Percentiles rank a stretch among this genome's conserved stretches.
These are phyloP conservation scores for Exophiala sp. DNA, from an alignment of 2,329 filamentous ascomycete genomes.

Conservation along the genomic window DNA sequence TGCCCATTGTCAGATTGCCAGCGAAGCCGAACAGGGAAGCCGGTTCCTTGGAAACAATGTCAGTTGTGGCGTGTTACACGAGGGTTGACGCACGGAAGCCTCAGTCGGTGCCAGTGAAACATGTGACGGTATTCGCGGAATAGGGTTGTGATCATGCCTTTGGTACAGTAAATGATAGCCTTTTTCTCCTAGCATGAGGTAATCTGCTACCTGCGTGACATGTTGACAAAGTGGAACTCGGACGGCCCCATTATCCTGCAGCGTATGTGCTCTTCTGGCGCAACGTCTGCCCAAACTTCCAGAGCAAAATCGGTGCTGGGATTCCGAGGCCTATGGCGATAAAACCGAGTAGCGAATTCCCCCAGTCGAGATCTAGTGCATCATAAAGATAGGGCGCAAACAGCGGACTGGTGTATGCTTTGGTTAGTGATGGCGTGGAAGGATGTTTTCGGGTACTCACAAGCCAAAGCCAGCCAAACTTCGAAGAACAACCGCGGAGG, in stretches of 20 bases:
- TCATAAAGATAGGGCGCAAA: conserved; percentile 40
- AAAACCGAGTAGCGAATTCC: conserved; percentile 39
- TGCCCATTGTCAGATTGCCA: too few relatives aligned
- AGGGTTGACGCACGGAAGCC: too few relatives aligned
- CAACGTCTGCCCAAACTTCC: conserved; percentile 46
- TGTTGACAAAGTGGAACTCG: neutral
- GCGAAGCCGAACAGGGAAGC: too few relatives aligned
- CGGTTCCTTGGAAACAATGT: too few relatives aligned
- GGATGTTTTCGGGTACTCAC: conserved; percentile 12
- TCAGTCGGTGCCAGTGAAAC: too few relatives aligned
- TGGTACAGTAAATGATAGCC: too few relatives aligned
- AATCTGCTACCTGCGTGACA: too few relatives aligned
- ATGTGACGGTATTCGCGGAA: too few relatives aligned
- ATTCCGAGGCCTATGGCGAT: conserved; percentile 38
- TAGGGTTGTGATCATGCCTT: too few relatives aligned
- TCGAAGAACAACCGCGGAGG: conserved; percentile 34
- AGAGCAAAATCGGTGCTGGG: conserved; percentile 48
- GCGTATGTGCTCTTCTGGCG: conserved; percentile 47
- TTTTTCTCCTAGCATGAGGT: too few relatives aligned
- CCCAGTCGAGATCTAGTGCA: conserved; percentile 37
- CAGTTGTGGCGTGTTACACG: too few relatives aligned
- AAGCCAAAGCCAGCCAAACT: conserved; percentile 40
- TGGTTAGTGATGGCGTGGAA: neutral
- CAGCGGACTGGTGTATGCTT: conserved; percentile 30
- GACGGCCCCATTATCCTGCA: conserved; percentile 32